Base-by-base conservation (phyloP, 2,329 filamentous ascomycete species). In the Trichoderma endophyticum region DNA sequence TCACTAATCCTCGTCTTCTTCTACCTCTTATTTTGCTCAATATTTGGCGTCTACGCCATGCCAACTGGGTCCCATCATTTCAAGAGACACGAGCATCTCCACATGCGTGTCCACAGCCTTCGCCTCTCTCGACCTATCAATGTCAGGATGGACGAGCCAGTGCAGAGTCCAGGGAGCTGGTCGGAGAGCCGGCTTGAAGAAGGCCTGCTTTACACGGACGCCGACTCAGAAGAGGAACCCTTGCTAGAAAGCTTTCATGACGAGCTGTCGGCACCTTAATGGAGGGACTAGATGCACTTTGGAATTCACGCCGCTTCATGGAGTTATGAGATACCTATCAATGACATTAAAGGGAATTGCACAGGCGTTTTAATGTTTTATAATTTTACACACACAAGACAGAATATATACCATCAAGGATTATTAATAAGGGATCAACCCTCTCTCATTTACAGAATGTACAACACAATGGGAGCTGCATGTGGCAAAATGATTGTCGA, bases 21-120 rank as follows among this genome's bases (percentile, higher is more conserved):
- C 12, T 54, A 74, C 71, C 64, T 78, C 34, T 74, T 78, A 15
- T 72, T 75, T 48, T 59, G 77, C 36, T 77, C 77, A 73, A 72
- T 75, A 51, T 71, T 76, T 18, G 67, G 74, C 28, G 70, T 76
- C 2, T 69, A 78, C 26, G 78, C 78, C 21, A 77, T 76, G 30
- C 78, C 78, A 21, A 57, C 32, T 24, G 59, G 24, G 15, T 51
- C 59, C 4, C 32, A 18, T 39, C 26, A 24, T 12, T 54, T 54
- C 43, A 62, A 51, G 24, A 63, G 68, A 56, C 68, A 63, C 30
- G 68, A 51, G 4, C 60, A 70, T 32, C 21, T 65, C 57, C 48
- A 63, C 39, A 18, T 57, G n/a, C 66, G 66, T 26, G 66, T 51
- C 28, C 56, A 60, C 36, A 69, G 28, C 56, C 21, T 69, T 18